Conservation (phyloP, 2,329 filamentous ascomycete genomes). For the Verticillium isaacii region DNA sequence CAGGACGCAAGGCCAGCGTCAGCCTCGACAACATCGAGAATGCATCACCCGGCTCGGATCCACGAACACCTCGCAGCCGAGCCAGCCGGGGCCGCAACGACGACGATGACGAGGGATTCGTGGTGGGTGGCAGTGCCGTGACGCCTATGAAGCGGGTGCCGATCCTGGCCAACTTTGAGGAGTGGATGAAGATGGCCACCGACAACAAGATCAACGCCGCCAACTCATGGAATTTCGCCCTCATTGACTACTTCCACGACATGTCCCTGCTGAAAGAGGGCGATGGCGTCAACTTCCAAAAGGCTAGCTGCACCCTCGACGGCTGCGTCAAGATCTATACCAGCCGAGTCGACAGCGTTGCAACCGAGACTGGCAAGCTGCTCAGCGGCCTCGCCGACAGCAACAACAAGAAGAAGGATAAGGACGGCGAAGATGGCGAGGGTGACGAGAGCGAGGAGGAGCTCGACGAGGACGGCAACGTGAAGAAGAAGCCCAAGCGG, state of each 20-base stretch:
- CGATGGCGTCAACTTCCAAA: conserved; percentile 96
- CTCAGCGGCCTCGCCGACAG: conserved; percentile 90
- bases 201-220: conserved; percentile 98
- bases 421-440: conserved; percentile 58
- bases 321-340: conserved; percentile 99
- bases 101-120: conserved; percentile 55
- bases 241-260: conserved; percentile 99
- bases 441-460: conserved; percentile 65
- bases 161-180: conserved; percentile 95
- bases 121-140: conserved; percentile 69
- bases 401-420: conserved; percentile 68
- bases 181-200: conserved; percentile 99
- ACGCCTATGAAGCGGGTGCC: conserved; percentile 96
- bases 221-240: conserved; percentile 99
- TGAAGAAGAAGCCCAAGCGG: conserved; percentile 64
- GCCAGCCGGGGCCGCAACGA: conserved; percentile 32
- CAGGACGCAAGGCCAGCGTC: conserved; percentile 59
- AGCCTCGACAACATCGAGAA: conserved; percentile 56
- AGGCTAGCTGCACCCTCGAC: conserved; percentile 94
- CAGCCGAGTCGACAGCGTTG: conserved; percentile 94
- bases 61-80: conserved; percentile 45
- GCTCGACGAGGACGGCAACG: conserved; percentile 55
- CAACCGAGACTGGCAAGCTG: conserved; percentile 92
- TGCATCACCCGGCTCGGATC: conserved; percentile 50
- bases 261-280: conserved; percentile 97